Conservation (phyloP, 2,329 filamentous ascomycete species). For the Botryotinia convoluta region DNA sequence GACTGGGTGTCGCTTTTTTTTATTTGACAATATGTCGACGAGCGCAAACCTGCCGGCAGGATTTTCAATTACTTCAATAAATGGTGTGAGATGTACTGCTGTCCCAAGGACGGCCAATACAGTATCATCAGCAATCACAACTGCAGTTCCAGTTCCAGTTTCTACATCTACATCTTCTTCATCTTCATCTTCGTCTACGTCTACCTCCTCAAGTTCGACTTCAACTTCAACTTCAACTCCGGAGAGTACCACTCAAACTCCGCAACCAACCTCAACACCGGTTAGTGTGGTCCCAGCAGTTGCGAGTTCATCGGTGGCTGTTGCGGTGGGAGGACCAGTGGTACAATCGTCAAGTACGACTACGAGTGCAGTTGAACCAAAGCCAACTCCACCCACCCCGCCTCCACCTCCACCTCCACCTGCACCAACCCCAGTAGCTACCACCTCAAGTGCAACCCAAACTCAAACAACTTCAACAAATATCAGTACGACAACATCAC, state of each 20-base stretch:
- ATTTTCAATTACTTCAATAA: conserved; percentile 49
- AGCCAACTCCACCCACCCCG: not conserved
- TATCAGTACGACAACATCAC: conserved; percentile 6
- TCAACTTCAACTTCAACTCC: not conserved
- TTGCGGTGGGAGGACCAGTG: conserved; percentile 12
- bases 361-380: not conserved
- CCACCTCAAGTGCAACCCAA: conserved; percentile 7
- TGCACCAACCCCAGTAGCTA: not conserved
- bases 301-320: conserved; percentile 20
- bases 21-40: conserved; percentile 42
- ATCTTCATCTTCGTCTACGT: conserved; percentile 17
- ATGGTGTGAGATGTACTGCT: conserved; percentile 54
- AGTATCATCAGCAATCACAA: conserved; percentile 19
- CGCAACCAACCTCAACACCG: conserved; percentile 22
- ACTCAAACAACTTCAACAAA: not conserved
- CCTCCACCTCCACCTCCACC: not conserved
- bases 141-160: conserved; percentile 16
- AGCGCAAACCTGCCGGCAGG: conserved; percentile 43
- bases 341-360: conserved; percentile 16
- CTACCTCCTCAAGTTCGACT: conserved; percentile 8
- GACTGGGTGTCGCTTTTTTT: conserved; percentile 32
- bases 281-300: conserved; percentile 49
- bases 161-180: conserved; percentile 9
- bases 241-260: conserved; percentile 15
- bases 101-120: conserved; percentile 43